Percentiles rank a stretch among this genome's conserved stretches.
Evolutionary conservation across 1,284 basidiomycete genomes (phyloP).

Genomic region (Filobasidium uniguttulatum): DNA sequence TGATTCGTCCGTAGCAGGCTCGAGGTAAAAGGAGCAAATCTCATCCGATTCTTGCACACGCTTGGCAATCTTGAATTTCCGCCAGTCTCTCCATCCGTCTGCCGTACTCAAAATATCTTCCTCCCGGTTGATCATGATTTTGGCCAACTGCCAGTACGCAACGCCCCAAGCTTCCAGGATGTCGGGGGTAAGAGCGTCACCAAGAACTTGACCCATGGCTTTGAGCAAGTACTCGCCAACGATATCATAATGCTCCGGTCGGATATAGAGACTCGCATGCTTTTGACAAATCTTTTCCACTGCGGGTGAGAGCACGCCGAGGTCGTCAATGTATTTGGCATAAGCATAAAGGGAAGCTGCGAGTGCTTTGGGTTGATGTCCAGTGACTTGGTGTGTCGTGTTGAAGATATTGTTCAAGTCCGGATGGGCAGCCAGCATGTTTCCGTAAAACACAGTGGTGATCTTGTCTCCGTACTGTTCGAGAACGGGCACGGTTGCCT

Average conservation of each 20-base stretch:
- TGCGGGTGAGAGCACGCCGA: slow-evolving; percentile 23
- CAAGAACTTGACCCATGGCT: slow-evolving; percentile 24
- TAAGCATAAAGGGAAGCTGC: slow-evolving; percentile 26
- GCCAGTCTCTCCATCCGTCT: slow-evolving; percentile 23
- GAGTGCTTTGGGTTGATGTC: slow-evolving; percentile 25
- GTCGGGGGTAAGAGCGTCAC: slow-evolving; percentile 25
- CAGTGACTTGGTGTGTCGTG: slow-evolving; percentile 11
- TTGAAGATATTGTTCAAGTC: slow-evolving; percentile 24
- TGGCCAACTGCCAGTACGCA: slow-evolving; percentile 22
- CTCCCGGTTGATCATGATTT: slow-evolving; percentile 28
- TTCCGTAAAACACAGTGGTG: slow-evolving; percentile 24
- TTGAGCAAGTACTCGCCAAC: slow-evolving; percentile 25
- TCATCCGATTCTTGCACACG: slow-evolving; percentile 20
- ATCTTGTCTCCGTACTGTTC: slow-evolving; percentile 25
- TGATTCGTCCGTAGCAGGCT: slow-evolving; percentile 17
- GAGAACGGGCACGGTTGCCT: slow-evolving; percentile 25
- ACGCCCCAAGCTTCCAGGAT: slow-evolving; percentile 25
- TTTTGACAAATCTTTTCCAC: slow-evolving; percentile 27
- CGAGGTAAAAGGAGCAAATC: slow-evolving; percentile 23
- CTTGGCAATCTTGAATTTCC: slow-evolving; percentile 21
- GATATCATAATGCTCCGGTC: slow-evolving; percentile 24
- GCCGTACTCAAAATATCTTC: slow-evolving; percentile 17
- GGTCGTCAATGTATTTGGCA: slow-evolving; percentile 28
- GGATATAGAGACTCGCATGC: slow-evolving; percentile 25
- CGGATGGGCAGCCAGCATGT: slow-evolving; percentile 23